Percentiles rank a stretch among this genome's conserved stretches.
phyloP scores from a whole-genome alignment of 441 rosid genomes.

The Arabidopsis lyrata region DNA sequence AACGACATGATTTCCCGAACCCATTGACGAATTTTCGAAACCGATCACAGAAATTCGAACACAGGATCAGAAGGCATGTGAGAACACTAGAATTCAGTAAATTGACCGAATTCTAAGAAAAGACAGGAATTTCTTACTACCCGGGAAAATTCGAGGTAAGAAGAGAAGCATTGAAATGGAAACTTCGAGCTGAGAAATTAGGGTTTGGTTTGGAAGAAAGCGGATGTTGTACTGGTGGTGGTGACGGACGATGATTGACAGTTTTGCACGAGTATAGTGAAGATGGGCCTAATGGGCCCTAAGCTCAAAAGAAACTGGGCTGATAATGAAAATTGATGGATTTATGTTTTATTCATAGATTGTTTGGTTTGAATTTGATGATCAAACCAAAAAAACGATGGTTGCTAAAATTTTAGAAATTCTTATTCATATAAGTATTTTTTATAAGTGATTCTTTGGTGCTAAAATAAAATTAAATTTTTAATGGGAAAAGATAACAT shows the following conservation, averaged over 20 bases:
- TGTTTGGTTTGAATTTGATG: background rate
- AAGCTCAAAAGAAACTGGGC: background rate
- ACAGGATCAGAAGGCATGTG: background rate
- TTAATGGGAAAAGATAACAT: too few relatives aligned
- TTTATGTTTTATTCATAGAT: background rate
- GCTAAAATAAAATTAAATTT: too few relatives aligned
- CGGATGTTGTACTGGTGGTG: background rate
- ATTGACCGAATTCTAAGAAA: background rate
- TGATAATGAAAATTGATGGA: background rate
- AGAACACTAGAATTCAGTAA: background rate
- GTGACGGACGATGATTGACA: background rate
- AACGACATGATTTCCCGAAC: constrained; percentile 47
- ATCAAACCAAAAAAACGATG: too few relatives aligned
- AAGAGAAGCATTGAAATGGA: background rate
- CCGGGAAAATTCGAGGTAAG: background rate
- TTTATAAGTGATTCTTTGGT: too few relatives aligned
- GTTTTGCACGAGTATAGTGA: background rate
- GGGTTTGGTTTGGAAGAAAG: background rate
- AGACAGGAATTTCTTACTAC: background rate
- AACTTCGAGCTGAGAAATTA: background rate
- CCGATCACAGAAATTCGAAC: background rate
- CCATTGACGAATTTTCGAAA: constrained; percentile 17
- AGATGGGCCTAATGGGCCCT: constrained; percentile 2
- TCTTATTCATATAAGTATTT: too few relatives aligned
- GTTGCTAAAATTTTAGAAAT: too few relatives aligned